These are phyloP conservation scores for Apostasia ramifera DNA, from an alignment of 106 monocot species.

Conservation along the genomic window DNA sequence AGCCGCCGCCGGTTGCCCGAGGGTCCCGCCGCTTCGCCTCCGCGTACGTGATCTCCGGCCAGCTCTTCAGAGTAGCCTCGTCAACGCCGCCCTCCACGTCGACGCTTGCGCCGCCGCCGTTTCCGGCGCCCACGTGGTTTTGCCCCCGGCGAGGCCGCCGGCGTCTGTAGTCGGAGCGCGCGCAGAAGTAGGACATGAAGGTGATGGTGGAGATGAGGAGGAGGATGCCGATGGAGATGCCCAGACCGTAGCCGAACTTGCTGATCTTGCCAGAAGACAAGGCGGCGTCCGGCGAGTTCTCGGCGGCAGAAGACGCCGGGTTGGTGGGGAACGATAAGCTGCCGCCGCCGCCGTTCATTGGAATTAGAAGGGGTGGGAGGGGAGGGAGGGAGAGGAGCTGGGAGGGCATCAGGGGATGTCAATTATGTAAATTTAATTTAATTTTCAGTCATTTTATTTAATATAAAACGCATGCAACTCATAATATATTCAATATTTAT, in stretches of 20 bases:
- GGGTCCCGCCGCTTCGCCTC: neutral
- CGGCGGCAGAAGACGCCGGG: neutral
- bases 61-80: conserved; percentile 29
- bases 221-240: conserved; percentile 43
- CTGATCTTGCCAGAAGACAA: neutral
- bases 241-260: conserved; percentile 34
- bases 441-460: too few relatives aligned
- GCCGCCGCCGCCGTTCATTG: neutral
- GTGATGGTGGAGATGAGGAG: conserved; percentile 36
- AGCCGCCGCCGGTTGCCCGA: neutral
- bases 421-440: too few relatives aligned
- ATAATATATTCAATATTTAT: too few relatives aligned
- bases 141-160: neutral
- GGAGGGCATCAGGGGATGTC: neutral
- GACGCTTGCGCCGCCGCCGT: neutral
- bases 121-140: neutral
- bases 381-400: neutral
- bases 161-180: neutral
- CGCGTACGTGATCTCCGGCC: conserved; percentile 27
- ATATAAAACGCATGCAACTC: too few relatives aligned
- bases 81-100: conserved; percentile 15
- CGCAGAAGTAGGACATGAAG: conserved; percentile 42
- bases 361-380: neutral
- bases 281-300: too few relatives aligned
- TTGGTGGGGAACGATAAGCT: neutral